Evolutionary conservation across 2,329 filamentous ascomycete species (phyloP), one percentile per base, ranked within the genome.

Genomic region (Saccharata proteae): DNA sequence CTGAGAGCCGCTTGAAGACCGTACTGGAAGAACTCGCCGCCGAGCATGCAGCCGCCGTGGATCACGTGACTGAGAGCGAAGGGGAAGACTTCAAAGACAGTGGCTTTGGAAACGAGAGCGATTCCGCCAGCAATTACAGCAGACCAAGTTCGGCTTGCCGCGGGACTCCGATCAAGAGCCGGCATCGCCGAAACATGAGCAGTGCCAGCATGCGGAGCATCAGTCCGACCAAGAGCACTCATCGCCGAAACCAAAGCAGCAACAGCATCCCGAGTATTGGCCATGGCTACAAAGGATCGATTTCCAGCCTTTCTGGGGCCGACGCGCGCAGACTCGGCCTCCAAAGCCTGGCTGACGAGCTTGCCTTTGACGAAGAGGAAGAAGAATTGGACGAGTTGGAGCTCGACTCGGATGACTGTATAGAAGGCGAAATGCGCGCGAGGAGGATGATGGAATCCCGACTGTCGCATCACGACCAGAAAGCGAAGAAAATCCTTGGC

Each of bases 11-110:
- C 21, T 57, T 98, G 33, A 90, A 88, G 51, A 68, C 73, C 8
- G 71, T 98, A 8, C 65, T 98, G 26, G 83, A 88, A 21, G 90
- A 96, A 55, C 72, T 98, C 29, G 75, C 76, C n/a, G 67, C 71
- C 3, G 74, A 74, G 35, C 75, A 85, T 44, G 66, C 66, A 25
- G 48, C 43, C 20, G 47, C 43, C 20, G 42, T 47, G 17, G 47
- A 51, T 30, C 46, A 55, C 8, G 46, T 47, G 5, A 42, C 58
- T 3, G 72, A 77, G 7, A 72, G 62, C 35, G 75, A 82, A 18
- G 62, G 57, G 1, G 75, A 81, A 24, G 73, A 78, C 22, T 59
- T 65, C 62, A 71, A 68, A 38, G 79, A 84, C 33, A 73, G 67
- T 32, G 59, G 55, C 10, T 43, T 62, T 22, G 61, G 61, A 6